Percentiles rank a stretch among this genome's conserved stretches.
Conservation (phyloP, 768 basidiomycete species). For the Trametes meyenii region DNA sequence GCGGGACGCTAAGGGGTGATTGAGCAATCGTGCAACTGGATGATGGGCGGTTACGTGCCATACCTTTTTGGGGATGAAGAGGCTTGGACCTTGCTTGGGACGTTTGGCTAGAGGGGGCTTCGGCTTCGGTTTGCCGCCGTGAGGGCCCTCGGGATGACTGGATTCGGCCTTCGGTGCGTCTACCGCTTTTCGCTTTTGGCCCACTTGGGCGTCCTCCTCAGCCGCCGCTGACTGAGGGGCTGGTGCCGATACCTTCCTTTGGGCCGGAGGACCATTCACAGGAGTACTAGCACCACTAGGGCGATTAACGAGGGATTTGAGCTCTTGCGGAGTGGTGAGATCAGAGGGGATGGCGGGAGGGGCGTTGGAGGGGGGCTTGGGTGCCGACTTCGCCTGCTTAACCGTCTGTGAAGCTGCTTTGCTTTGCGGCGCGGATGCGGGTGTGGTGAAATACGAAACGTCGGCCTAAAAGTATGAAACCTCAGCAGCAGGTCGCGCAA, state of each 20-base stretch:
- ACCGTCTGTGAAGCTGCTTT: constrained; percentile 4
- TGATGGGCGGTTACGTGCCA: neutral
- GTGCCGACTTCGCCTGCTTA: constrained; percentile 15
- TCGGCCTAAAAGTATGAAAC: constrained; percentile 8
- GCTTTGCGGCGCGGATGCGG: constrained; percentile 4
- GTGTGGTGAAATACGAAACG: constrained; percentile 20
- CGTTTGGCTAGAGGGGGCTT: constrained; percentile 39
- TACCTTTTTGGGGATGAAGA: constrained; percentile 68
- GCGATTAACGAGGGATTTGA: constrained; percentile 20
- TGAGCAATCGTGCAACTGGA: neutral
- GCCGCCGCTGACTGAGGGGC: neutral
- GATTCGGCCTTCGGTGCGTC: constrained; percentile 17
- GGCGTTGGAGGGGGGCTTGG: constrained; percentile 3
- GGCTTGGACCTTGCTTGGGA: constrained; percentile 43
- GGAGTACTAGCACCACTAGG: neutral
- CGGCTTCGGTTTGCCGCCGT: constrained; percentile 24
- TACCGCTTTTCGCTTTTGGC: constrained; percentile 23
- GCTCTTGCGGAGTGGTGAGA: constrained; percentile 22
- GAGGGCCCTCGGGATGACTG: neutral
- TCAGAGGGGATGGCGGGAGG: constrained; percentile 11
- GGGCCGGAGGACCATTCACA: neutral
- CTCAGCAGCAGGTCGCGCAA: neutral
- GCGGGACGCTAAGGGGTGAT: neutral
- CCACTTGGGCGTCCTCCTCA: constrained; percentile 9
- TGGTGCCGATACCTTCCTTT: neutral